These are phyloP conservation scores for Lavandula angustifolia DNA, from an alignment of 257 asterid species.

Conservation along the genomic window DNA sequence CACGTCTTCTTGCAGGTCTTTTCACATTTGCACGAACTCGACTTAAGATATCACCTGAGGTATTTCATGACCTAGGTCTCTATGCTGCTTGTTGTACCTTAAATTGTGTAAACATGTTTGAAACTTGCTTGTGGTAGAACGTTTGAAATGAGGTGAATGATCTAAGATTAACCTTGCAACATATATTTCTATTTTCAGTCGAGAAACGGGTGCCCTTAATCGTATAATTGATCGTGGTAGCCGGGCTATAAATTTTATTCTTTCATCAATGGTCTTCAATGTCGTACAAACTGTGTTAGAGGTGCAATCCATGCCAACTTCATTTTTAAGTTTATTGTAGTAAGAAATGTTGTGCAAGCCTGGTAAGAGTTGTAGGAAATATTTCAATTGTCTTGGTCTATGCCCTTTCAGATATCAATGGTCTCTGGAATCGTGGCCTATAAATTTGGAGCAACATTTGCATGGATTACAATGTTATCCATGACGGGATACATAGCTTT, in stretches of 20 bases:
- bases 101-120: slow-evolving; percentile 13
- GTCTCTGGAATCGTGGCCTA: slow-evolving; percentile 97
- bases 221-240: slow-evolving; percentile 97
- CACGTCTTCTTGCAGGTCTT: slow-evolving; percentile 67
- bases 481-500: slow-evolving; percentile 80
- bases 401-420: slow-evolving; percentile 82
- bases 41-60: slow-evolving; percentile 92
- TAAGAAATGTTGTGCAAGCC: slow-evolving; percentile 2
- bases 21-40: slow-evolving; percentile 94
- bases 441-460: slow-evolving; percentile 96
- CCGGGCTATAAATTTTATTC: slow-evolving; percentile 95
- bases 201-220: slow-evolving; percentile 96
- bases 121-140: slow-evolving; percentile 13
- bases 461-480: slow-evolving; percentile 90
- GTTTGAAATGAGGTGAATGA: slow-evolving; percentile 26
- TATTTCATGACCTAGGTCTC: slow-evolving; percentile 37
- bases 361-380: slow-evolving; percentile 10
- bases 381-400: slow-evolving; percentile 40
- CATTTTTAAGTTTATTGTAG: slow-evolving; percentile 7
- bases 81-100: slow-evolving; percentile 4
- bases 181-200: slow-evolving; percentile 51
- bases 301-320: slow-evolving; percentile 45
- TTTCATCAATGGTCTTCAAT: slow-evolving; percentile 93
- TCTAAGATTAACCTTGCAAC: slow-evolving; percentile 8
- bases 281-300: slow-evolving; percentile 89